phyloP scores from a whole-genome alignment of 768 basidiomycete genomes.

The Pleurotus djamor region DNA sequence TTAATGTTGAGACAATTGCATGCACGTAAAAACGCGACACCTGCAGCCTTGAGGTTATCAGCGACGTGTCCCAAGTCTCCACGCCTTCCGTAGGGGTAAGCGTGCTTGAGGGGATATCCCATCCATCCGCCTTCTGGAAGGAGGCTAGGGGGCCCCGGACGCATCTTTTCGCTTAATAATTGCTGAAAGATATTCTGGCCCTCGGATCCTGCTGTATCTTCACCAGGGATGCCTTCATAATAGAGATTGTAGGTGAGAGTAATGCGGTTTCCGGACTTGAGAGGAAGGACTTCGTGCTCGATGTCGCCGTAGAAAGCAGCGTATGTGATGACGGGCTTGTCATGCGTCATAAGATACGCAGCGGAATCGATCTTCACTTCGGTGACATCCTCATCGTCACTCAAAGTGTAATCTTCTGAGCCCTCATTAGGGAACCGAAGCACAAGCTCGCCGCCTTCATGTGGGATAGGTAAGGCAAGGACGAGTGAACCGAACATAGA shows the following conservation, averaged over 20 bases:
- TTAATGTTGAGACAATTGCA: not conserved
- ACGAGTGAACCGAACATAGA: constrained; percentile 43
- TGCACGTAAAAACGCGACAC: not conserved
- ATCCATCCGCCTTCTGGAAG: constrained; percentile 7
- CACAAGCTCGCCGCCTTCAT: constrained; percentile 34
- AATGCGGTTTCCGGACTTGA: constrained; percentile 33
- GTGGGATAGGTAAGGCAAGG: constrained; percentile 35
- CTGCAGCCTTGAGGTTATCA: not conserved
- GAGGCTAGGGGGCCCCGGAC: not conserved
- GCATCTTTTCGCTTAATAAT: not conserved
- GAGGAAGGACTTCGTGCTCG: constrained; percentile 35
- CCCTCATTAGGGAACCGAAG: constrained; percentile 17
- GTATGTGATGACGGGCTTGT: constrained; percentile 24
- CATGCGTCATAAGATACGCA: not conserved
- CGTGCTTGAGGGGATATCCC: constrained; percentile 14
- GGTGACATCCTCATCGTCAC: too few species aligned
- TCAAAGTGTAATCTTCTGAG: too few species aligned
- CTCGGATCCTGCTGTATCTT: not conserved
- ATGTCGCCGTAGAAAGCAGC: constrained; percentile 37
- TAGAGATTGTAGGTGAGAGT: constrained; percentile 41
- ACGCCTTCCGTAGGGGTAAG: constrained; percentile 3
- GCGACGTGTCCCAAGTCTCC: not conserved
- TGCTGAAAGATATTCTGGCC: not conserved
- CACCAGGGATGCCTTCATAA: constrained; percentile 11
- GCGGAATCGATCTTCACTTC: constrained; percentile 21